Evolutionary conservation across 2,329 filamentous ascomycete species (phyloP), one percentile per base, ranked within the genome.

Genomic region (Periglandula ipomoeae): DNA sequence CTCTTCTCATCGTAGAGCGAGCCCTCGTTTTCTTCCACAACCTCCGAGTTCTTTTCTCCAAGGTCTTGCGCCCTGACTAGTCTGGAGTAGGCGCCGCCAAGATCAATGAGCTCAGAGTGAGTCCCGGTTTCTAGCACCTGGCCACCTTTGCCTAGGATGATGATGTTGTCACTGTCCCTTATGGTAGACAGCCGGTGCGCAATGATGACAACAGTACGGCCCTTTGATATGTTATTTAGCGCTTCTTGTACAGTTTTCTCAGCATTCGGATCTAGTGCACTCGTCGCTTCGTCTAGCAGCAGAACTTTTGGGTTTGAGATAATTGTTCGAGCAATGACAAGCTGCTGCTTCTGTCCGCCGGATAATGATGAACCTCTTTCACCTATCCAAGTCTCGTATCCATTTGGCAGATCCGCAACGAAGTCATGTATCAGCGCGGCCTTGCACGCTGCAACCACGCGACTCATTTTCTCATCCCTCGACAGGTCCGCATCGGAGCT

Each of bases 221-320:
- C 74, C 40, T 71, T 68, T 1, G 78, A 77, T 7, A 66, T 65
- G 6, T 74, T 72, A 52, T 77, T 74, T 17, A 82, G 68, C 0
- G 78, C 78, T 45, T 69, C 62, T 52, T 82, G 78, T 0, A 82
- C 79, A 22, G 76, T 69, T 23, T 69, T 66, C 46, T 74, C 70
- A 2, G 72, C 66, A 11, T 67, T 66, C 2, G 69, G 66, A 38
- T 73, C 69, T 9, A 73, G 59, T 1, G 82, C 79, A 43, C 76
- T 82, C 0, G 84, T 87, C 2, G 83, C 83, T 61, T 87, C 83
- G 54, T 87, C 84, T 1, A 87, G 68, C 26, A 87, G 75, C 0
- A 87, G 66, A 39, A 87, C 78, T 3, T 70, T 70, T 0, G 82
- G 81, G 48, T 82, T 69, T 20, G 79, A 79, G 40, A 86, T 71